Percentiles rank a stretch among this genome's conserved stretches.
Evolutionary conservation across 371 early-diverging fungal species (phyloP).

Genomic region (Mortierella sp.): DNA sequence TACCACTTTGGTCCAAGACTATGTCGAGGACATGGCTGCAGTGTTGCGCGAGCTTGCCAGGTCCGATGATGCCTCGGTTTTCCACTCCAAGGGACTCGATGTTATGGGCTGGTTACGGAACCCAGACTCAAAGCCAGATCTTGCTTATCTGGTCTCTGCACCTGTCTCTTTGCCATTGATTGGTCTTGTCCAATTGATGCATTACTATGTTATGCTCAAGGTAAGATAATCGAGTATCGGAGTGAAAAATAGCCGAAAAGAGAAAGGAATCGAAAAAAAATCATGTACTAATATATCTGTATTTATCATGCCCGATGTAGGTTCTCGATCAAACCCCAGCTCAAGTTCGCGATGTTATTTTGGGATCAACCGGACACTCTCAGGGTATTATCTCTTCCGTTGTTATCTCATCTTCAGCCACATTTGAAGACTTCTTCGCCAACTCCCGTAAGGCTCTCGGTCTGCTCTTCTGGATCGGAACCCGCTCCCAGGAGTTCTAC

Average conservation of each 20-base stretch:
- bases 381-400: conserved; percentile 95
- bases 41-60: conserved; percentile 78
- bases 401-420: conserved; percentile 86
- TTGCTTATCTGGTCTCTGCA: conserved; percentile 85
- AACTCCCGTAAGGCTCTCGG: conserved; percentile 91
- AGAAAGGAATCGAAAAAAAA: not conserved
- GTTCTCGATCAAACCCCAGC: conserved; percentile 64
- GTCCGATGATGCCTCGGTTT: conserved; percentile 76
- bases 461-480: conserved; percentile 93
- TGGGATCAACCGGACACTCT: conserved; percentile 93
- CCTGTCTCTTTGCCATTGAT: conserved; percentile 92
- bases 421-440: conserved; percentile 83
- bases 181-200: conserved; percentile 88
- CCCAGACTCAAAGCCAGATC: conserved; percentile 87
- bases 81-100: conserved; percentile 89
- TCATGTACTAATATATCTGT: conserved; percentile 5
- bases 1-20: conserved; percentile 83
- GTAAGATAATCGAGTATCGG: conserved; percentile 45
- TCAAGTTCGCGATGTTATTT: conserved; percentile 63
- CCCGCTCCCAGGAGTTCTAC: conserved; percentile 88
- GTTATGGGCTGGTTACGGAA: conserved; percentile 90
- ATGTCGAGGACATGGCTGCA: conserved; percentile 83
- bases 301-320: conserved; percentile 19
- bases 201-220: conserved; percentile 87
- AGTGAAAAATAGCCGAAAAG: not conserved